Percentiles rank a stretch among this genome's conserved stretches.
Evolutionary conservation across 1,284 basidiomycete genomes (phyloP).

Genomic region (Takashimella tepidaria): DNA sequence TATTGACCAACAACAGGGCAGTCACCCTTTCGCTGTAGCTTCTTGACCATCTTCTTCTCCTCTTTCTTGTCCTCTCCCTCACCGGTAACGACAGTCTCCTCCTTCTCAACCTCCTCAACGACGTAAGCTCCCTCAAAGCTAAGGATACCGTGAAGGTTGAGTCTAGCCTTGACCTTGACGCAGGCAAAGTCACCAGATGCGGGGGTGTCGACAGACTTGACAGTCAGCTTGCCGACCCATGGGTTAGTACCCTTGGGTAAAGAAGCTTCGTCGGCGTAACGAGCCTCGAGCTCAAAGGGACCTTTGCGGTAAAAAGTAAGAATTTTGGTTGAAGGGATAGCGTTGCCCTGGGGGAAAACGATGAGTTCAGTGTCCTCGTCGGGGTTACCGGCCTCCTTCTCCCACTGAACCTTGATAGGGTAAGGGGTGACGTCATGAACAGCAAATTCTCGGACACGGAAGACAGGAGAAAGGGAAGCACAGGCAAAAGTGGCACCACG

Average conservation of each 20-base stretch:
- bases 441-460: conserved; percentile 89
- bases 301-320: conserved; percentile 88
- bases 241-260: conserved; percentile 77
- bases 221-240: conserved; percentile 71
- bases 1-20: conserved; percentile 64
- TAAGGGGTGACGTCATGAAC: conserved; percentile 77
- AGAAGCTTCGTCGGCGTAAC: conserved; percentile 59
- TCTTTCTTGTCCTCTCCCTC: conserved; percentile 58
- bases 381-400: conserved; percentile 62
- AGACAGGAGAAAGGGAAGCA: conserved; percentile 88
- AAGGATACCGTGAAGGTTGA: conserved; percentile 78
- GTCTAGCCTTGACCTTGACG: conserved; percentile 81
- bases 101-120: conserved; percentile 65
- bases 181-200: conserved; percentile 65
- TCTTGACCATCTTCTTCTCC: conserved; percentile 61
- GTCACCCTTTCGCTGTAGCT: conserved; percentile 72
- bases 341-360: conserved; percentile 77
- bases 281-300: conserved; percentile 77
- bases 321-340: conserved; percentile 84
- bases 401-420: conserved; percentile 84
- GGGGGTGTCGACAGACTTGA: conserved; percentile 66
- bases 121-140: conserved; percentile 79
- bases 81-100: conserved; percentile 56
- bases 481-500: conserved; percentile 91
- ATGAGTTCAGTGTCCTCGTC: conserved; percentile 84